These are phyloP conservation scores for Stemphylium vesicarium DNA, from an alignment of 2,329 filamentous ascomycete species.

Conservation along the genomic window DNA sequence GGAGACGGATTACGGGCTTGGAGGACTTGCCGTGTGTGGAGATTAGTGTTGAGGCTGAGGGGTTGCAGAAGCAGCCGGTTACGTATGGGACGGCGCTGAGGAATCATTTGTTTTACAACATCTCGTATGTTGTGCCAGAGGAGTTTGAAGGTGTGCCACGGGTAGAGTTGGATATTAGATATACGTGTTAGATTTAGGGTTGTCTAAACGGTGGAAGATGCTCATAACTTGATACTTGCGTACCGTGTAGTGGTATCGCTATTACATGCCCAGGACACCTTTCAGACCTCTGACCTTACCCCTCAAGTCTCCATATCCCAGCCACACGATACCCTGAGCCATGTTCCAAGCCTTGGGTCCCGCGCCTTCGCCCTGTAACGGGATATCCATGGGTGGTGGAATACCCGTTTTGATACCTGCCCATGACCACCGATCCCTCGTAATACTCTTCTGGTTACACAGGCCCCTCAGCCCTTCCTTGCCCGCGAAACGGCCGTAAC, in stretches of 20 bases:
- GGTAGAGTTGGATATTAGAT: conserved; percentile 45
- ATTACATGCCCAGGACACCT: conserved; percentile 44
- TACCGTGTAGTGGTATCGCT: neutral
- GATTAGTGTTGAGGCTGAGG: conserved; percentile 21
- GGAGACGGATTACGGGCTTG: conserved; percentile 17
- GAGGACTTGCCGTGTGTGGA: conserved; percentile 45
- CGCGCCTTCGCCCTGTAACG: conserved; percentile 59
- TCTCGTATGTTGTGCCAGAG: conserved; percentile 54
- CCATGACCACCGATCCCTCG: conserved; percentile 73
- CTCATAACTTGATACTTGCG: neutral
- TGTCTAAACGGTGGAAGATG: no score
- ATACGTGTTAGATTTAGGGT: conserved; percentile 44
- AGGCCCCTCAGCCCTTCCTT: conserved; percentile 84
- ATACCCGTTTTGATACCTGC: conserved; percentile 73
- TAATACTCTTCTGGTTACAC: conserved; percentile 88
- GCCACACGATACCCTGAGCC: conserved; percentile 55
- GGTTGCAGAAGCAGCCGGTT: conserved; percentile 46
- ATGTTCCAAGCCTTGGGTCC: conserved; percentile 50
- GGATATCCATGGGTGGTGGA: conserved; percentile 80
- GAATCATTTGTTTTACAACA: conserved; percentile 55
- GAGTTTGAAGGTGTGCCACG: conserved; percentile 50
- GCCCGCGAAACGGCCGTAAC: conserved; percentile 89
- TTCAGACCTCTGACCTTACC: conserved; percentile 51
- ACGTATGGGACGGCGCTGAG: conserved; percentile 49
- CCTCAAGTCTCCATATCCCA: conserved; percentile 53